A percentile compares a stretch with the other conserved stretches of the same genome.
Evolutionary conservation across 2,329 filamentous ascomycete species (phyloP).

Genomic region (Nectriaceae sp.): DNA sequence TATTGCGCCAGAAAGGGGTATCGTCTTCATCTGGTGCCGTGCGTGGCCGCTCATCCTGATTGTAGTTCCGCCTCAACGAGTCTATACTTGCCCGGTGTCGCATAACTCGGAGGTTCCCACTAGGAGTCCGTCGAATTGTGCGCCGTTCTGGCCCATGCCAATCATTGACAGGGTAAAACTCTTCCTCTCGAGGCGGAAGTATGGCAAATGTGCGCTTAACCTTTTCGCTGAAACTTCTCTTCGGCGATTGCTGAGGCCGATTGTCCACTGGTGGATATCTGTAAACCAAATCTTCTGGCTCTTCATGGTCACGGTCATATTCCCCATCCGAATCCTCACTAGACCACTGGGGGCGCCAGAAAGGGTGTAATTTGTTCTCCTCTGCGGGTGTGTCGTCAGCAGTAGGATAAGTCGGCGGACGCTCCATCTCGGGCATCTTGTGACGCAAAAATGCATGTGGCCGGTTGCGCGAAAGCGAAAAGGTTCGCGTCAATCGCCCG

Average conservation of each 20-base stretch:
- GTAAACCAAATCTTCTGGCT: constrained; percentile 43
- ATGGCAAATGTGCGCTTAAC: constrained; percentile 64
- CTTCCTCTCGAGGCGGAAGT: constrained; percentile 50
- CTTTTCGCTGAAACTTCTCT: constrained; percentile 52
- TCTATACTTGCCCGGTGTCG: constrained; percentile 52
- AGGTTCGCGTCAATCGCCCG: constrained; percentile 49
- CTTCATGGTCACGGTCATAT: constrained; percentile 34
- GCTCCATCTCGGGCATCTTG: constrained; percentile 29
- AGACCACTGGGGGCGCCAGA: constrained; percentile 59
- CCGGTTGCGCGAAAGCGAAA: constrained; percentile 53
- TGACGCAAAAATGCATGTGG: constrained; percentile 28
- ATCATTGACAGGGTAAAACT: constrained; percentile 33
- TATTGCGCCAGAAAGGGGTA: constrained; percentile 35
- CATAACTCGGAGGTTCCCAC: constrained; percentile 62
- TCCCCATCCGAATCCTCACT: constrained; percentile 35
- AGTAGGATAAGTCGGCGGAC: constrained; percentile 40
- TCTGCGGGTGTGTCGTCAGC: constrained; percentile 51
- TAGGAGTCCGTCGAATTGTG: constrained; percentile 59
- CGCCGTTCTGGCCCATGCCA: constrained; percentile 50
- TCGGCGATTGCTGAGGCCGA: constrained; percentile 42
- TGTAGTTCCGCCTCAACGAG: constrained; percentile 35
- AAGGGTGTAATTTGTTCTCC: constrained; percentile 58
- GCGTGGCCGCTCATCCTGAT: constrained; percentile 36
- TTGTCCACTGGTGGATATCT: constrained; percentile 52
- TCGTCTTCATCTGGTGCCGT: constrained; percentile 30